phyloP scores from a whole-genome alignment of 2,329 filamentous ascomycete genomes.

The Colletotrichum musae region DNA sequence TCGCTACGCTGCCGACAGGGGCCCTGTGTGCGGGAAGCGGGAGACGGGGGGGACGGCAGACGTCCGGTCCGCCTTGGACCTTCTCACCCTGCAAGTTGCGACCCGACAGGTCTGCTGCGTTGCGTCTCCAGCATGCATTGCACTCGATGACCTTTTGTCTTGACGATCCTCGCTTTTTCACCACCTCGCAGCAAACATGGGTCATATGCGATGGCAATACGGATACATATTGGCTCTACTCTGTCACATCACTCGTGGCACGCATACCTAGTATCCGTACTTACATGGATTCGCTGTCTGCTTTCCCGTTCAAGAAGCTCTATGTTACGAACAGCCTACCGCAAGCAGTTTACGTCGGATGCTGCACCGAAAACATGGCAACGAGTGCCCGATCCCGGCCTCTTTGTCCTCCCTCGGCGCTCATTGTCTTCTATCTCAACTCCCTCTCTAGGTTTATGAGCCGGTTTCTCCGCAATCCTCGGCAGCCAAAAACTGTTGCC shows the following conservation, averaged over 20 bases:
- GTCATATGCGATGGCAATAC: background rate
- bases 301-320: background rate
- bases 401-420: background rate
- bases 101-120: no score
- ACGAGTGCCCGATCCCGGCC: background rate
- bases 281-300: background rate
- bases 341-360: conserved; percentile 29
- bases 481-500: background rate
- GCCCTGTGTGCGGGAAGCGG: conserved; percentile 2
- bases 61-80: background rate
- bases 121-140: conserved; percentile 12
- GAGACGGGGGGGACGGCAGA: background rate
- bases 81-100: background rate
- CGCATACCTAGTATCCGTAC: background rate
- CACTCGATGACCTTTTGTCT: background rate
- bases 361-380: conserved; percentile 9
- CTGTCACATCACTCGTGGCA: background rate
- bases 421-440: background rate
- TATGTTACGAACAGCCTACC: conserved; percentile 2
- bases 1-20: conserved; percentile 14
- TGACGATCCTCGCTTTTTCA: background rate
- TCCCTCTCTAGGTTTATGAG: background rate
- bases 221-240: background rate
- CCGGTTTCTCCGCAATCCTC: background rate
- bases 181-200: background rate